These are phyloP conservation scores for Aspergillus novofumigatus DNA, from an alignment of 2,329 filamentous ascomycete species.

Conservation along the genomic window DNA sequence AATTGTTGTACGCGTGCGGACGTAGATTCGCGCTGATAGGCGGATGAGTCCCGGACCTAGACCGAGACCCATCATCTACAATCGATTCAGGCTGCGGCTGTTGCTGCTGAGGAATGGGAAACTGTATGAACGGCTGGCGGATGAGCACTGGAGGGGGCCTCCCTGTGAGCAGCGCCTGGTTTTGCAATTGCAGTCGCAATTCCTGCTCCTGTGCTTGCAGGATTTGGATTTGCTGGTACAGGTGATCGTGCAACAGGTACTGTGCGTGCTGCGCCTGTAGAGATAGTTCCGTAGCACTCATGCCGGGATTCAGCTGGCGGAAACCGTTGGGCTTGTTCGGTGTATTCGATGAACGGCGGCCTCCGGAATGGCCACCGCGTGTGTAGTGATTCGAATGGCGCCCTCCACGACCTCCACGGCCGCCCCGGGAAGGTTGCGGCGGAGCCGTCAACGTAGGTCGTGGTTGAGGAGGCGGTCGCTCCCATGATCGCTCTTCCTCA, in stretches of 20 bases:
- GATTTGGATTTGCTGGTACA: conserved; percentile 48
- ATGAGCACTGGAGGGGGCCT: conserved; percentile 37
- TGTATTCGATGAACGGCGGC: conserved; percentile 56
- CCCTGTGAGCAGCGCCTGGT: conserved; percentile 41
- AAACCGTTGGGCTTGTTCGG: conserved; percentile 41
- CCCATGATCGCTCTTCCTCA: conserved; percentile 63
- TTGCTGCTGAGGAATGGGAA: conserved; percentile 36
- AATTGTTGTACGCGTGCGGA: conserved; percentile 33
- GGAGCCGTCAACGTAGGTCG: conserved; percentile 49
- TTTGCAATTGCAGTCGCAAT: conserved; percentile 44
- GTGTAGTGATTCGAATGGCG: conserved; percentile 47
- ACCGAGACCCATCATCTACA: conserved; percentile 34
- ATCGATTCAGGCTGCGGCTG: conserved; percentile 15
- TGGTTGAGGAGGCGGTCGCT: conserved; percentile 54
- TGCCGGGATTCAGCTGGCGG: conserved; percentile 34
- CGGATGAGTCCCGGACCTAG: conserved; percentile 36
- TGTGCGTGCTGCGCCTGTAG: conserved; percentile 46
- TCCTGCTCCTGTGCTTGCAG: conserved; percentile 50
- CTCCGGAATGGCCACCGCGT: conserved; percentile 44
- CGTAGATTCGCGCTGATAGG: conserved; percentile 29
- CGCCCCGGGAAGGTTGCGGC: conserved; percentile 42
- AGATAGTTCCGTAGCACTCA: conserved; percentile 36
- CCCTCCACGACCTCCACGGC: conserved; percentile 48
- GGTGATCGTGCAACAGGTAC: conserved; percentile 45
- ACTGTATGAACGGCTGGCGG: conserved; percentile 40